Conservation (phyloP, 2,329 filamentous ascomycete genomes). For the Hirsutella rhossiliensis region DNA sequence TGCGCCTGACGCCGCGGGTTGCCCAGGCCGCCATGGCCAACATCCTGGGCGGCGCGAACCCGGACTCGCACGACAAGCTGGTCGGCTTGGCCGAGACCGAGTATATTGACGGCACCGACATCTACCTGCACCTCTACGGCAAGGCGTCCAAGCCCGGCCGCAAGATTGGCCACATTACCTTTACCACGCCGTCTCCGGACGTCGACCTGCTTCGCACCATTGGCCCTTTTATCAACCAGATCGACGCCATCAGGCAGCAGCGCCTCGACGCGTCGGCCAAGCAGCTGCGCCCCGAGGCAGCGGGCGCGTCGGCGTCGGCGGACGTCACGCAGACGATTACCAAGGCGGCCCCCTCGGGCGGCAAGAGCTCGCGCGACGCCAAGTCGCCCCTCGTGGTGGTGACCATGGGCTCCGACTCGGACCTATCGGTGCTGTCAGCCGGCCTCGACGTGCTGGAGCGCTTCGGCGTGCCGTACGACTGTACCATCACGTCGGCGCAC, state of each 20-base stretch:
- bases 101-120: slow-evolving; percentile 32
- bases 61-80: slow-evolving; percentile 47
- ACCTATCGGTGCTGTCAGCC: slow-evolving; percentile 54
- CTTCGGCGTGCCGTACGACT: slow-evolving; percentile 61
- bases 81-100: slow-evolving; percentile 31
- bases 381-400: slow-evolving; percentile 53
- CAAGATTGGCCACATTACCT: slow-evolving; percentile 91
- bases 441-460: slow-evolving; percentile 54
- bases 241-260: slow-evolving; percentile 46
- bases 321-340: neutral
- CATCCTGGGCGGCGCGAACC: slow-evolving; percentile 57
- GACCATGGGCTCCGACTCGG: slow-evolving; percentile 77
- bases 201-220: slow-evolving; percentile 48
- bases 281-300: slow-evolving; percentile 19
- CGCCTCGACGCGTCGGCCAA: slow-evolving; percentile 30
- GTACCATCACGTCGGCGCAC: slow-evolving; percentile 70
- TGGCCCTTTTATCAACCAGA: slow-evolving; percentile 55
- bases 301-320: neutral
- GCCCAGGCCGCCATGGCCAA: slow-evolving; percentile 64
- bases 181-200: slow-evolving; percentile 56
- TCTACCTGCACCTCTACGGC: slow-evolving; percentile 76
- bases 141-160: slow-evolving; percentile 78
- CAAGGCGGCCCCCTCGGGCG: slow-evolving; percentile 7
- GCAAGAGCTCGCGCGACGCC: slow-evolving; percentile 9
- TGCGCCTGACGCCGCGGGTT: slow-evolving; percentile 38